phyloP scores from a whole-genome alignment of 1,284 basidiomycete species.

The Puccinia horiana region DNA sequence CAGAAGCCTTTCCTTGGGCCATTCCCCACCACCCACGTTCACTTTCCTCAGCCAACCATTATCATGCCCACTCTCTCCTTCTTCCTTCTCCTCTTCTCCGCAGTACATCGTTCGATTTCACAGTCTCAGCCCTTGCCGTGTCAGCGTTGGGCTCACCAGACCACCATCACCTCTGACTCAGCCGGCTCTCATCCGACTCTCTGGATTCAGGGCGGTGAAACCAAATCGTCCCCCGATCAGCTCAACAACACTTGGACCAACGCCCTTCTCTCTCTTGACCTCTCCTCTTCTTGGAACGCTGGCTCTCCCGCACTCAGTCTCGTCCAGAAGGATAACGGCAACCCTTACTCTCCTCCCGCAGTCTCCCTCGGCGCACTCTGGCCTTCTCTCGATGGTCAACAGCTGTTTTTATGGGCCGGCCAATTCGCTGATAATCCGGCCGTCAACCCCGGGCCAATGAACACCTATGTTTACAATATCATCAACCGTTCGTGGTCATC shows the following conservation, averaged over 20 bases:
- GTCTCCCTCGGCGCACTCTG: constrained; percentile 53
- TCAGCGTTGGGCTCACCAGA: constrained; percentile 35
- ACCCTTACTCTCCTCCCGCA: constrained; percentile 53
- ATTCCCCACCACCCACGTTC: neutral
- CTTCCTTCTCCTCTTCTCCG: neutral
- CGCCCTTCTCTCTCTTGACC: constrained; percentile 53
- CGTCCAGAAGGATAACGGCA: constrained; percentile 52
- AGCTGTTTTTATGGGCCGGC: constrained; percentile 53
- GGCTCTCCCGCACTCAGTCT: constrained; percentile 53
- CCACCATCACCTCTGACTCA: constrained; percentile 35
- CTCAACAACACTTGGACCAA: constrained; percentile 54
- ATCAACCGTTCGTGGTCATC: constrained; percentile 45
- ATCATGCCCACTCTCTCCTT: neutral
- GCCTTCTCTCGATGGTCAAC: constrained; percentile 50
- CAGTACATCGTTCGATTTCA: constrained; percentile 24
- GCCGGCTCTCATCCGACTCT: constrained; percentile 30
- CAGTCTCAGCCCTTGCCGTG: constrained; percentile 45
- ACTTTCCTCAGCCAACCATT: neutral
- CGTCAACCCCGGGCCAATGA: constrained; percentile 51
- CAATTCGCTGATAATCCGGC: constrained; percentile 52
- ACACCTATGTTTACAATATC: constrained; percentile 52
- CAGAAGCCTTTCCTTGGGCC: neutral
- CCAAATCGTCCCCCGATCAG: constrained; percentile 49
- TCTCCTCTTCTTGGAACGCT: constrained; percentile 52
- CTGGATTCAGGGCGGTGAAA: constrained; percentile 54